phyloP scores from a whole-genome alignment of 225 moss, liverwort and hornwort genomes.

The Pleurozium schreberi region DNA sequence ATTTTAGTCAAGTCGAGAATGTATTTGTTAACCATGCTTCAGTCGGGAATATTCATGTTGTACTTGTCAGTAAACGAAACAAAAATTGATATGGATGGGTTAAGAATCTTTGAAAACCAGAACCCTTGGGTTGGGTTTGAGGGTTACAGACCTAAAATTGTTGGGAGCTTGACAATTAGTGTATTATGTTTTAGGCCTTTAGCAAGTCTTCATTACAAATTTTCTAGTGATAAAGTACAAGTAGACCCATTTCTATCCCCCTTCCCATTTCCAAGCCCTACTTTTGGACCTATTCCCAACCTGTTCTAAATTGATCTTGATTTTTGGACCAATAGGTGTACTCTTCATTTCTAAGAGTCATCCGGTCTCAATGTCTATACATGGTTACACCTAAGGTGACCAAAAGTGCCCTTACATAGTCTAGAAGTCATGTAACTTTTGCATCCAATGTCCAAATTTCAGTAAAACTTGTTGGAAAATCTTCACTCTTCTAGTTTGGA shows the following conservation, averaged over 20 bases:
- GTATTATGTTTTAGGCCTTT: neutral
- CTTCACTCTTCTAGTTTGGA: too few species aligned
- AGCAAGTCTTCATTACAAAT: neutral
- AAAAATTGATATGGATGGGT: neutral
- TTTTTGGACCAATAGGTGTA: neutral
- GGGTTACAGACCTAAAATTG: neutral
- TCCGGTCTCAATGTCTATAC: neutral
- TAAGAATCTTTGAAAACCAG: neutral
- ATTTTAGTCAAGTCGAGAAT: neutral
- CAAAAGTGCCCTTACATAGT: too few species aligned
- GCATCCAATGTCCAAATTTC: too few species aligned
- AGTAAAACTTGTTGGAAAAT: too few species aligned
- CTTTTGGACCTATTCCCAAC: neutral
- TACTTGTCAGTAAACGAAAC: neutral
- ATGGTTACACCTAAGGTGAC: too few species aligned
- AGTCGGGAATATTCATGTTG: neutral
- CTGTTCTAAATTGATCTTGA: neutral
- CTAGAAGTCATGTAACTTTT: too few species aligned
- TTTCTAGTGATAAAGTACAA: neutral
- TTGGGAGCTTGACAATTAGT: neutral
- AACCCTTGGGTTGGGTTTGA: neutral
- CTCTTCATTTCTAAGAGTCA: neutral
- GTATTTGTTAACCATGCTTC: neutral
- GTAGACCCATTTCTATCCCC: rapidly evolving
- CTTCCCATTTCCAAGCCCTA: rapidly evolving